phyloP scores from a whole-genome alignment of 2,329 filamentous ascomycete genomes.

The Pseudopyricularia cyperi region DNA sequence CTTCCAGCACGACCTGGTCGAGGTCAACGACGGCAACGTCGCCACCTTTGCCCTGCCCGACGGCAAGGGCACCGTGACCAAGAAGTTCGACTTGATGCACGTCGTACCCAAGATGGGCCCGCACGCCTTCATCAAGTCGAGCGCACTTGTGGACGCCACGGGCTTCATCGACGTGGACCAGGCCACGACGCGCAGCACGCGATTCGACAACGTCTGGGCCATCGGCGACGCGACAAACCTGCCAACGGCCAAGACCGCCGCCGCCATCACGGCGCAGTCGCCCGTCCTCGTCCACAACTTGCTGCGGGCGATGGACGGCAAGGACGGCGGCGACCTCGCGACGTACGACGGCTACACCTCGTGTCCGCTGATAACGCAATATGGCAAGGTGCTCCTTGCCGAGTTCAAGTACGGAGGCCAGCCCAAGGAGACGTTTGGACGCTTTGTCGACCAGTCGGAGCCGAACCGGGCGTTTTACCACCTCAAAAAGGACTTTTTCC shows the following conservation, averaged over 20 bases:
- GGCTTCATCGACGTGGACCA: conserved; percentile 47
- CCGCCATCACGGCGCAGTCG: conserved; percentile 28
- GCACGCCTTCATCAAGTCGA: conserved; percentile 39
- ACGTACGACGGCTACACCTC: conserved; percentile 31
- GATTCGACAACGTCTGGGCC: conserved; percentile 44
- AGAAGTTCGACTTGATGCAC: conserved; percentile 40
- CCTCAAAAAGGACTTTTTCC: conserved; percentile 36
- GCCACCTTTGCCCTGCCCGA: conserved; percentile 32
- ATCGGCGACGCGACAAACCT: conserved; percentile 45
- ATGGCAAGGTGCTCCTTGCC: conserved; percentile 30
- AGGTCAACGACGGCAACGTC: conserved; percentile 33
- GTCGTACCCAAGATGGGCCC: conserved; percentile 47
- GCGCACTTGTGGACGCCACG: conserved; percentile 37
- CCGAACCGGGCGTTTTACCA: conserved; percentile 25
- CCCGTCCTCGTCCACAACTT: conserved; percentile 30
- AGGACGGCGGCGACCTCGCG: conserved; percentile 13
- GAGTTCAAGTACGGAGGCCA: conserved; percentile 34
- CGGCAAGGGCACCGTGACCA: conserved; percentile 23
- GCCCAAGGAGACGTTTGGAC: conserved; percentile 29
- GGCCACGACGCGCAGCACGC: conserved; percentile 36
- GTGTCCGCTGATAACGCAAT: conserved; percentile 29
- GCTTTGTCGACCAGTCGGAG: conserved; percentile 21
- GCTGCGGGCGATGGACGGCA: conserved; percentile 19
- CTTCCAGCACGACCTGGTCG: conserved; percentile 43
- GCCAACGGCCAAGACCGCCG: conserved; percentile 37